Evolutionary conservation across 768 basidiomycete genomes (phyloP), one percentile per base, ranked within the genome.

Genomic region (Fistulinella prunicolor): DNA sequence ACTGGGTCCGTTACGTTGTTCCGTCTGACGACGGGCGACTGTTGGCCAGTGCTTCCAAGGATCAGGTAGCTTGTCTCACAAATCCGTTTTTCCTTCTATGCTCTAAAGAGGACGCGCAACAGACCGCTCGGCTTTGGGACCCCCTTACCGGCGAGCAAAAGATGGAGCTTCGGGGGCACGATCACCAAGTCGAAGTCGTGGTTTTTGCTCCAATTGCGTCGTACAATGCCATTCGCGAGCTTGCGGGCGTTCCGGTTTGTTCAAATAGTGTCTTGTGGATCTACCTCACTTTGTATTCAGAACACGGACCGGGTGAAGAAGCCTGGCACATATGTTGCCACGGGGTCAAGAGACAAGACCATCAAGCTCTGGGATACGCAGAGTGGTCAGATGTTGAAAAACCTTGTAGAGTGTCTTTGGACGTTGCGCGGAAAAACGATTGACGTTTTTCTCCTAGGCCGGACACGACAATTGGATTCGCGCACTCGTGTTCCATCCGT

Each of bases 401-500:
- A 80, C 51, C 77, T 94, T 47, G 88, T 87, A 54, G 48, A 79
- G 66, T 39, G 21, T 47, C 29, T 16, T 43, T 4, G 17, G 39
- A 37, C 45, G 10, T 53, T 30, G 42, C 23, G 26, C n/a, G 4
- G 28, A 35, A 21, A n/a, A 21, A 34, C 22, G 37, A 40, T 47
- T 58, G 30, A 54, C 36, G 48, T 44, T 34, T 50, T 40, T 43
- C n/a, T 22, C 30, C 24, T 59, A 86, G 81, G 74, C 79, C 30
- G 87, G 87, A 12, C 86, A 95, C 61, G 90, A 94, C 66, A 91
- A 92, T 58, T 95, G 93, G 93, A 77, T 95, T 42, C 82, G 90
- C 47, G 87, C 84, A 1, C 74, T 95, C 37, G 82, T 87, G 16
- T 94, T 94, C 73, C 93, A 94, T 67, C 93, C 93, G 0, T 81